Percentiles rank a stretch among this genome's conserved stretches.
These are phyloP conservation scores for Backusella liffmaniae DNA, from an alignment of 192 early-diverging fungal genomes.

Conservation along the genomic window DNA sequence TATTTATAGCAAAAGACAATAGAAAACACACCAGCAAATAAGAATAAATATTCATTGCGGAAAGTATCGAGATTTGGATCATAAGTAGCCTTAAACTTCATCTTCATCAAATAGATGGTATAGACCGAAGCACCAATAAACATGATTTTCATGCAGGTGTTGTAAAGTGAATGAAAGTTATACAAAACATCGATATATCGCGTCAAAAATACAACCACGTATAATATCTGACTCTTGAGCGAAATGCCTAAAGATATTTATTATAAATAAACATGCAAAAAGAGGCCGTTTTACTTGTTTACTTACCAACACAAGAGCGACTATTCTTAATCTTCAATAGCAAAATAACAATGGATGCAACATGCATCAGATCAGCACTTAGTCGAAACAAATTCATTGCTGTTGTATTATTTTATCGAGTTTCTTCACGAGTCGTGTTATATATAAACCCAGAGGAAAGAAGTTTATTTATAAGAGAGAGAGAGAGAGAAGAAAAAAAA, in stretches of 20 bases:
- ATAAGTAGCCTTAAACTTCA: slow-evolving; percentile 86
- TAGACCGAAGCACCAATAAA: slow-evolving; percentile 87
- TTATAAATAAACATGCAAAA: neutral
- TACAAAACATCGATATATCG: slow-evolving; percentile 92
- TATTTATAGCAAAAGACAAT: slow-evolving; percentile 10
- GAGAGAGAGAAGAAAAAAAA: too few relatives aligned
- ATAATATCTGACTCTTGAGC: slow-evolving; percentile 94
- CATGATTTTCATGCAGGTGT: slow-evolving; percentile 95
- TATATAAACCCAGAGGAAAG: too few relatives aligned
- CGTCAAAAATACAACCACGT: slow-evolving; percentile 86
- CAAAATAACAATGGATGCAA: slow-evolving; percentile 55
- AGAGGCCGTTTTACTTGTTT: neutral
- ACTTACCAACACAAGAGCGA: slow-evolving; percentile 79
- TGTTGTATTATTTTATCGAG: neutral
- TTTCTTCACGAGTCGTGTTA: neutral
- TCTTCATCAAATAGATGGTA: slow-evolving; percentile 89
- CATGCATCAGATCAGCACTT: slow-evolving; percentile 15
- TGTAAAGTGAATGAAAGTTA: slow-evolving; percentile 81
- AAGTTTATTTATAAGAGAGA: too few relatives aligned
- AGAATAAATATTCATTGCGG: slow-evolving; percentile 76
- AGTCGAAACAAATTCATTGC: slow-evolving; percentile 24
- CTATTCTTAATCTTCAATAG: slow-evolving; percentile 89
- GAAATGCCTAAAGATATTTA: slow-evolving; percentile 78
- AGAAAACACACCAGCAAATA: neutral
- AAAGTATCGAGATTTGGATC: slow-evolving; percentile 92